Evolutionary conservation across 2,329 filamentous ascomycete genomes (phyloP), one percentile per base, ranked within the genome.

Genomic region (Fusarium heterosporum): DNA sequence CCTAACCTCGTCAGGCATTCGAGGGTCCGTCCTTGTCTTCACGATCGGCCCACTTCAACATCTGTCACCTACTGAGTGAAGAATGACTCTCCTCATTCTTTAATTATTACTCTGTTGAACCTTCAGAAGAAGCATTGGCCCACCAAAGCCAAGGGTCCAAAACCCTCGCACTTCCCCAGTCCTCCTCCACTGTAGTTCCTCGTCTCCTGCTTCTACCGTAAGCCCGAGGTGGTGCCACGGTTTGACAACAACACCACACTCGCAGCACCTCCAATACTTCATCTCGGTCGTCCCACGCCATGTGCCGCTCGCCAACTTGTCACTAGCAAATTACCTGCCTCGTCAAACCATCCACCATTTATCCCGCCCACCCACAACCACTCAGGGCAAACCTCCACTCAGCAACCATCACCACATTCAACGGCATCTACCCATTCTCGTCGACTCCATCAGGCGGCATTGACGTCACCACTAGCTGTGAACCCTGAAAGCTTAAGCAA

Each of bases 391-490:
- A 42, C 34, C 45, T 51, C 51, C 63, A 69, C 66, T 49, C 51
- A 39, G 14, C 48, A 42, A 36, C 36, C 13, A 17, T 40, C 41
- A 55, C 51, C 45, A 61, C 36, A n/a, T 55, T 53, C 41, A 32
- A 58, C 51, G 30, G 43, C 43, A 38, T 68, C 52, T 58, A 56
- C 56, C 43, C 54, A 45, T 62, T 68, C 49, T 55, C 55, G 56
- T 40, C 40, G 36, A 28, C 46, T 40, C 59, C 64, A 69, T 73
- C 71, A 73, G 71, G 69, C 67, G 71, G 71, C 71, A 70, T 73
- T 72, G 71, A 73, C 71, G 71, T 73, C 71, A 73, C 62, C 40
- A 54, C 30, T 41, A 38, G 49, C 52, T 41, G 50, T 55, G 53
- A 36, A 16, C 65, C 50, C 50, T 47, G 45, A 49, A 47, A 42